Base-by-base conservation (phyloP, 129 eudicot genomes). In the Chrysanthemum seticuspe region DNA sequence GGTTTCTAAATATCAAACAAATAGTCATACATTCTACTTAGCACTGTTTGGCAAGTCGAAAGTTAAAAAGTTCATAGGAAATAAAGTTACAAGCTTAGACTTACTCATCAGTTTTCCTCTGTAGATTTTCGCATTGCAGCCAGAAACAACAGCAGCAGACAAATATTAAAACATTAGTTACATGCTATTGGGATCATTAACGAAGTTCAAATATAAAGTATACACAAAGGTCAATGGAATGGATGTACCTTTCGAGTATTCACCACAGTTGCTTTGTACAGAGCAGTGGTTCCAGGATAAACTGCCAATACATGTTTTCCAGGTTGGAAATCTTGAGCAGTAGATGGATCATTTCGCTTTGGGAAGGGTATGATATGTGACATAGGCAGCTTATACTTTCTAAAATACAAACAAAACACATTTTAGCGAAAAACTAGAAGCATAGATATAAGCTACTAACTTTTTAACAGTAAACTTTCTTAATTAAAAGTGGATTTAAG, bases 191-290 rank as follows among this genome's bases (percentile, higher is more conserved):
- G 77, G 66, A 62, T 56, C 77, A 62, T 64, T 12, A 63, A 65
- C 48, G 40, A 2, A 50, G 13, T 70, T 69, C 44, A 60, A 59
- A 31, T 67, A 72, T 40, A 4, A 62, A n/a, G 18, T 66, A 18
- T 16, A 48, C 34, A 49, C 3, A 31, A 56, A 19, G 50, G 40
- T 73, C n/a, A 13, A 51, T 7, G 58, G 48, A 81, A 54, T 72
- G 27, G 13, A 54, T 71, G 29, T 82, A 93, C 98, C 96, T 93
- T 93, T 70, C 96, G 95, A 68, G 92, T 71, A 62, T 80, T 85
- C 62, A 86, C 90, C n/a, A 93, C 98, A 54, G 98, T 93, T 72
- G 98, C 98, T 84, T 87, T 93, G 68, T 93, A 93, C 66, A 93
- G 80, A 10, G 96, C 91, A 21, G 97, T 93, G 65, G 98, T 93